phyloP scores from a whole-genome alignment of 371 early-diverging fungal species.

The Basidiobolus meristosporus region DNA sequence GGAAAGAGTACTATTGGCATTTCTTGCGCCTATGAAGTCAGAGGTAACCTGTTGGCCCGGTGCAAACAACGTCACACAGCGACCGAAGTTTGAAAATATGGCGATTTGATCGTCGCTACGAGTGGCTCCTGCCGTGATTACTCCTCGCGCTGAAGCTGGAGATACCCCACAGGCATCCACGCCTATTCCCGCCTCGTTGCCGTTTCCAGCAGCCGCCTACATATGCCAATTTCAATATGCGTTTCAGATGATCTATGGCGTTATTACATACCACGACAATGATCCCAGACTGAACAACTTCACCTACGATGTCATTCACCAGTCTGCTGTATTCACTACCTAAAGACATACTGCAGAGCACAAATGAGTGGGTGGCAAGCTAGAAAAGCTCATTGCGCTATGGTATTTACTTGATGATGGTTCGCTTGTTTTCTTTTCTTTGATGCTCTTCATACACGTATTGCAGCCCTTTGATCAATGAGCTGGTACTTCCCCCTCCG shows the following conservation, averaged over 20 bases:
- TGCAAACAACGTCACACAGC: slow-evolving; percentile 12
- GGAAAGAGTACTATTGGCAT: slow-evolving; percentile 9
- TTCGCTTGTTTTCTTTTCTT: slow-evolving; percentile 12
- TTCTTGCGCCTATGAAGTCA: background rate
- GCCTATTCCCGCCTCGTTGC: slow-evolving; percentile 8
- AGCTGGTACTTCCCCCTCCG: slow-evolving; percentile 6
- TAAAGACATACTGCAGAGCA: slow-evolving; percentile 26
- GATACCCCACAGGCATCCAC: slow-evolving; percentile 61
- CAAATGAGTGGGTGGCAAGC: slow-evolving; percentile 22
- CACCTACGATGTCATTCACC: slow-evolving; percentile 43
- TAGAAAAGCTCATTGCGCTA: slow-evolving; percentile 11
- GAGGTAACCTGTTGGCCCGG: slow-evolving; percentile 7
- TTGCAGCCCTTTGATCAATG: slow-evolving; percentile 6
- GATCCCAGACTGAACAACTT: slow-evolving; percentile 34
- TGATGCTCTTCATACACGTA: slow-evolving; percentile 5
- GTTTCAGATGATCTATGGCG: background rate
- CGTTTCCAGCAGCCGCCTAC: slow-evolving; percentile 77
- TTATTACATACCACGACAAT: slow-evolving; percentile 2
- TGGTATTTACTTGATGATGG: slow-evolving; percentile 21
- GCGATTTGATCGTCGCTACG: slow-evolving; percentile 36
- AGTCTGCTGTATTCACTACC: slow-evolving; percentile 40
- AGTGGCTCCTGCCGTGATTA: slow-evolving; percentile 76
- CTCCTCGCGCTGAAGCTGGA: slow-evolving; percentile 53
- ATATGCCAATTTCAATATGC: slow-evolving; percentile 16
- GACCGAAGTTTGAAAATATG: slow-evolving; percentile 30